A percentile compares a stretch with the other conserved stretches of the same genome.
Evolutionary conservation across 2,329 filamentous ascomycete genomes (phyloP).

Genomic region (Pseudocercospora crystallina): DNA sequence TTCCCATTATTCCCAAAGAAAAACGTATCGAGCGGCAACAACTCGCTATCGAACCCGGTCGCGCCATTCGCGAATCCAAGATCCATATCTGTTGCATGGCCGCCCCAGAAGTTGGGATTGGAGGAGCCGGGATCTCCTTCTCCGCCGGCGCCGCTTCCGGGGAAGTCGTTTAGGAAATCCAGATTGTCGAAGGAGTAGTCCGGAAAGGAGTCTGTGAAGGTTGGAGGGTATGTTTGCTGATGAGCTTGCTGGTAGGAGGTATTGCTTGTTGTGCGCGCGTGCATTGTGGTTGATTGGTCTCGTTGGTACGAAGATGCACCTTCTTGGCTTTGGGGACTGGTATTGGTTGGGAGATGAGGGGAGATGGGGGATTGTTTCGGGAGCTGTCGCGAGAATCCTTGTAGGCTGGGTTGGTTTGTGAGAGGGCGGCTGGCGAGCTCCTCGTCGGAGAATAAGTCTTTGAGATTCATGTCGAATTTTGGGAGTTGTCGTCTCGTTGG

Average conservation of each 20-base stretch:
- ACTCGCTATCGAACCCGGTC: conserved; percentile 19
- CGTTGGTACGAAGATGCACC: conserved; percentile 11
- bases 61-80: conserved; percentile 52
- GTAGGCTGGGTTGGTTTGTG: conserved; percentile 20
- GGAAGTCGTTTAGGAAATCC: conserved; percentile 56
- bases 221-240: conserved; percentile 20
- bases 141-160: conserved; percentile 29
- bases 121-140: conserved; percentile 48
- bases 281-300: background rate
- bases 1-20: conserved; percentile 60
- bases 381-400: conserved; percentile 25
- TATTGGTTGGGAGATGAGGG: conserved; percentile 19
- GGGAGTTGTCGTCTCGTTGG: conserved; percentile 37
- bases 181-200: conserved; percentile 45
- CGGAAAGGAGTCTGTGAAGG: conserved; percentile 16
- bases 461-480: conserved; percentile 59
- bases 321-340: conserved; percentile 20
- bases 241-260: conserved; percentile 31
- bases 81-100: conserved; percentile 46
- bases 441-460: conserved; percentile 52
- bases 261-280: conserved; percentile 6
- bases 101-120: conserved; percentile 19
- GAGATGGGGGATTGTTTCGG: conserved; percentile 19
- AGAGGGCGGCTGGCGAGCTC: conserved; percentile 38
- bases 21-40: conserved; percentile 59